Base-by-base conservation (phyloP, 2,329 filamentous ascomycete genomes). In the Raffaelea albimanens region DNA sequence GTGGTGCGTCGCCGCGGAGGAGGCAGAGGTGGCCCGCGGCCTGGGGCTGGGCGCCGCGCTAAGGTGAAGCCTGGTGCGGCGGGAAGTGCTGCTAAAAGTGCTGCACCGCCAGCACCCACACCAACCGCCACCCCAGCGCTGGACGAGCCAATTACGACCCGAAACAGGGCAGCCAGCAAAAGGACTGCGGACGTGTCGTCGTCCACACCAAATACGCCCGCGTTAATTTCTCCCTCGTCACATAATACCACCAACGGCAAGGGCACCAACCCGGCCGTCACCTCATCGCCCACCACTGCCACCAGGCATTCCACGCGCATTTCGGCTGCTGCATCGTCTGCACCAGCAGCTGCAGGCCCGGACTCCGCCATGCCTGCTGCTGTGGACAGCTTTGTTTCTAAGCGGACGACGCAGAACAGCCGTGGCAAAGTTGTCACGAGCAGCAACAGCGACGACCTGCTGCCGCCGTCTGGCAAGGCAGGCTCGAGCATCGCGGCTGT, bases 401-500 rank as follows among this genome's bases (percentile, higher is more conserved):
- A 54, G 38, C 53, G 51, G 40, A 47, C 44, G 2, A 40, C 53
- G 10, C 46, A 46, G 16, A 39, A 25, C 22, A 49, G 45, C 52
- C 49, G 31, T 51, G 25, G 47, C 45, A 29, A 51, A 25, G 34
- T 19, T 19, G 34, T 16, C 18, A 19, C 34, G 8, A n/a, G 8
- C 18, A 19, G 8, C 13, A 46, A 41, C 40, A n/a, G 34, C 44
- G 14, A 18, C 31, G 19, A 13, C 19, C 21, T 25, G 19, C 40
- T 22, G 18, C 23, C 19, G 41, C 21, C 34, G 44, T 34, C 10
- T 38, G 29, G n/a, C 20, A 16, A 21, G 23, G 39, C 16, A 38
- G 53, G 13, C 54, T n/a, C n/a, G n/a, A n/a, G 59, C 25, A 33
- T 55, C 34, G 57, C 54, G 51, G 58, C 57, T 42, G 49, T 55